These are phyloP conservation scores for Neurospora sp. DNA, from an alignment of 495 filamentous ascomycete species.

Conservation along the genomic window DNA sequence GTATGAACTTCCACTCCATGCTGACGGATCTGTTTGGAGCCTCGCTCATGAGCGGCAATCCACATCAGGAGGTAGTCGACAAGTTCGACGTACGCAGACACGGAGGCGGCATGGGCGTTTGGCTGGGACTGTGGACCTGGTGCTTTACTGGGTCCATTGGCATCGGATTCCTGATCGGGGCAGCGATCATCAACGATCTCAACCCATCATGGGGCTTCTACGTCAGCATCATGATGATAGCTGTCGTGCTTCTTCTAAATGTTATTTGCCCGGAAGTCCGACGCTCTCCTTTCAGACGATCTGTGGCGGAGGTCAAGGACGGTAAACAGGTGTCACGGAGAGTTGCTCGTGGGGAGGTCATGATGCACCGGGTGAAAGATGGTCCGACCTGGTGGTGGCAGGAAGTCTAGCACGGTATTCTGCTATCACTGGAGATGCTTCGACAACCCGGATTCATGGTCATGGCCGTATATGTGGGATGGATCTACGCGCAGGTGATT, in stretches of 20 bases:
- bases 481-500: constrained; percentile 66
- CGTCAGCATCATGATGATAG: constrained; percentile 52
- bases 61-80: constrained; percentile 58
- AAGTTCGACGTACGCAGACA: constrained; percentile 53
- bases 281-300: constrained; percentile 51
- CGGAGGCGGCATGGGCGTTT: constrained; percentile 65
- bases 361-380: constrained; percentile 57
- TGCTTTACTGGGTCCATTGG: constrained; percentile 57
- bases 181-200: constrained; percentile 47
- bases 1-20: constrained; percentile 61
- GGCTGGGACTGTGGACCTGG: constrained; percentile 71
- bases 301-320: constrained; percentile 50
- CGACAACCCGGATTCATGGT: constrained; percentile 59
- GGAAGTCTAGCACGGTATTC: constrained; percentile 60
- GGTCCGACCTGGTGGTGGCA: constrained; percentile 66
- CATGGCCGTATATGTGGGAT: constrained; percentile 61
- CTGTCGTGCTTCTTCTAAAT: constrained; percentile 51
- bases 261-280: constrained; percentile 56
- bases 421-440: constrained; percentile 55
- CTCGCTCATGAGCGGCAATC: constrained; percentile 56
- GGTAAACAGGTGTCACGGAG: constrained; percentile 43
- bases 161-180: constrained; percentile 58
- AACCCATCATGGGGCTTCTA: constrained; percentile 66
- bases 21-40: constrained; percentile 66
- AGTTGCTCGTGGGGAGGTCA: constrained; percentile 61